A percentile compares a stretch with the other conserved stretches of the same genome.
These are phyloP conservation scores for Parathielavia appendiculata DNA, from an alignment of 495 filamentous ascomycete species.

Conservation along the genomic window DNA sequence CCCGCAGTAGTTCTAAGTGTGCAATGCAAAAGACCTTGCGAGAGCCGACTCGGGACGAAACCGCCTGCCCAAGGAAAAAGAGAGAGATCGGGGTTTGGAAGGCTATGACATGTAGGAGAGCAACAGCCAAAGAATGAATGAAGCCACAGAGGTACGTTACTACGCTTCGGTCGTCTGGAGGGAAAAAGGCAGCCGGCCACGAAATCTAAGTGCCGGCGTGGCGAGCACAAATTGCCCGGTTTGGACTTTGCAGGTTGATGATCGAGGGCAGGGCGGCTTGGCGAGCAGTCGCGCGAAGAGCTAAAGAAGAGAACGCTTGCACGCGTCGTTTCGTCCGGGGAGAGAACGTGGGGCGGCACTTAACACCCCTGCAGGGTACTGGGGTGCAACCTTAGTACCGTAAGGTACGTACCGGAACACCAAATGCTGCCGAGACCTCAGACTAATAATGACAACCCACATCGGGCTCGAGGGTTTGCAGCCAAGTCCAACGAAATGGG, in stretches of 20 bases:
- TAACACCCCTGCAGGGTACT: conserved; percentile 11
- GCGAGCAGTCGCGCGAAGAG: conserved; percentile 12
- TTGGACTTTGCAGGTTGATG: background rate
- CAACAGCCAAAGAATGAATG: background rate
- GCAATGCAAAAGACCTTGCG: background rate
- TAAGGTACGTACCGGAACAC: too few relatives aligned
- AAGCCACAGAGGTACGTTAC: background rate
- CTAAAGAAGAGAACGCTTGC: background rate
- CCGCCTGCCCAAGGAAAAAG: background rate
- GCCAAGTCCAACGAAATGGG: too few relatives aligned
- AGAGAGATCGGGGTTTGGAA: background rate
- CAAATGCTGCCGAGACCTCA: too few relatives aligned
- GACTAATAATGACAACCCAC: too few relatives aligned
- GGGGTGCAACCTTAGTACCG: too few relatives aligned
- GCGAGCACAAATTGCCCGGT: background rate
- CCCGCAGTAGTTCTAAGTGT: background rate
- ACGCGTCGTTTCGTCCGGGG: conserved; percentile 17
- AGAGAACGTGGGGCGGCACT: conserved; percentile 13
- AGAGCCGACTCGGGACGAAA: background rate
- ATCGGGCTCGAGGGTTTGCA: too few relatives aligned
- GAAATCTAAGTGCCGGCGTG: background rate
- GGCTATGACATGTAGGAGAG: background rate
- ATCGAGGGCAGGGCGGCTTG: background rate
- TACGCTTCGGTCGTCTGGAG: background rate
- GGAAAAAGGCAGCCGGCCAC: background rate